Conservation (phyloP, 1,139 yeast genomes). For the Lizanozyma gosingica region DNA sequence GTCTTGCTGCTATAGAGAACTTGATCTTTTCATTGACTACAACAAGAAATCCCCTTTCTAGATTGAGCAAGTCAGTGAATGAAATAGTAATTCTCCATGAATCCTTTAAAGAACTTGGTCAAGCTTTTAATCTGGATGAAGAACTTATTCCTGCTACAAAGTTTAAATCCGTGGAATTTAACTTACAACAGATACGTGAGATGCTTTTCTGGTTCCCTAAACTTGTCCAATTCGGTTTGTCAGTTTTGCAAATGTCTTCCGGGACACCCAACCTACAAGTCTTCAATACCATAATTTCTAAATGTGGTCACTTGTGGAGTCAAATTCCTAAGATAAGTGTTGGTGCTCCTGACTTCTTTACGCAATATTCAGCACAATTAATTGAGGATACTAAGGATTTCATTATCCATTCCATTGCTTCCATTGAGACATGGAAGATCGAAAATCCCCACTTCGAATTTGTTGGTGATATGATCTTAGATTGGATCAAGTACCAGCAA, state of each 20-base stretch:
- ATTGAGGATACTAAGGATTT: conserved; percentile 19
- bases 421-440: conserved; percentile 21
- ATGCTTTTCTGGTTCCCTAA: conserved; percentile 36
- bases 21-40: conserved; percentile 46
- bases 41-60: conserved; percentile 37
- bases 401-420: conserved; percentile 7
- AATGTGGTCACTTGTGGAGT: background rate
- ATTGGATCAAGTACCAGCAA: conserved; percentile 24
- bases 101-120: conserved; percentile 13
- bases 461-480: conserved; percentile 35
- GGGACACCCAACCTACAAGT: conserved; percentile 3
- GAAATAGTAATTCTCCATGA: conserved; percentile 1
- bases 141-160: conserved; percentile 11
- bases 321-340: background rate
- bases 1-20: conserved; percentile 74
- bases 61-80: conserved; percentile 16
- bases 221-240: conserved; percentile 39
- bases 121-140: conserved; percentile 8
- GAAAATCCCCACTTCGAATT: conserved; percentile 25
- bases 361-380: conserved; percentile 2
- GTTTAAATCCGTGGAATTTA: conserved; percentile 12
- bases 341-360: background rate
- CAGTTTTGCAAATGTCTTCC: conserved; percentile 12
- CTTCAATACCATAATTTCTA: background rate
- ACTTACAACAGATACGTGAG: conserved; percentile 11